Percentiles rank a stretch among this genome's conserved stretches.
phyloP scores from a whole-genome alignment of 2,329 filamentous ascomycete species.

The Diaporthe batatas region DNA sequence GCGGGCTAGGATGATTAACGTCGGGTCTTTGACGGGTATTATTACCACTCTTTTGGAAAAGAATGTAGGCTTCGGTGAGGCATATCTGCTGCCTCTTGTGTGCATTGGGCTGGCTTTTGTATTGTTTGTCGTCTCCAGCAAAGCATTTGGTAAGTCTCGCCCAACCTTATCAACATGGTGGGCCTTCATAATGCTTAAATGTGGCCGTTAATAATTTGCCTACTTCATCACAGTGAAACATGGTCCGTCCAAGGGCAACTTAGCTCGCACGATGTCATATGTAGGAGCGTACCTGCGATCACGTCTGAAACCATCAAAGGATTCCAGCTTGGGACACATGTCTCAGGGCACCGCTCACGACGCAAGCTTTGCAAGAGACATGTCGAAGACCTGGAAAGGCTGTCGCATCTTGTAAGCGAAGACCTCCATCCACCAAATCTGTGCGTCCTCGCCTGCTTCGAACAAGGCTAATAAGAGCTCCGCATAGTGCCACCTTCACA shows the following conservation, averaged over 20 bases:
- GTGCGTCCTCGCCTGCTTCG: not conserved
- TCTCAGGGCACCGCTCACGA: not conserved
- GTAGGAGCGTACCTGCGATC: not conserved
- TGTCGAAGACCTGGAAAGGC: not conserved
- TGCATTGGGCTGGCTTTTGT: not conserved
- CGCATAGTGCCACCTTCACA: not conserved
- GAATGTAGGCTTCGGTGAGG: not conserved
- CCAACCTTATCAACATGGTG: not conserved
- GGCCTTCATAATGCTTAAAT: too few species aligned
- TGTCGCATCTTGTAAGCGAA: not conserved
- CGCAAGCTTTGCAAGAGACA: not conserved
- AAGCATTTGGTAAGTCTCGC: not conserved
- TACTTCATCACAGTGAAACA: too few species aligned
- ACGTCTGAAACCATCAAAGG: not conserved
- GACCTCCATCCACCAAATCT: not conserved
- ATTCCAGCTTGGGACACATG: not conserved
- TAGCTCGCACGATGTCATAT: not conserved
- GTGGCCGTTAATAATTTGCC: too few species aligned
- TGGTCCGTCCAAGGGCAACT: not conserved
- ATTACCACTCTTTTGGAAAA: conserved; percentile 2
- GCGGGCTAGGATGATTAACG: too few species aligned
- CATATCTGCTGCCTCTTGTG: not conserved
- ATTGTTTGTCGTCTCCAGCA: not conserved
- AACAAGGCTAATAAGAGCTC: not conserved
- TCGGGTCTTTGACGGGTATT: not conserved